Percentiles rank a stretch among this genome's conserved stretches.
phyloP scores from a whole-genome alignment of 1,284 basidiomycete species.

The Testicularia cyperi region DNA sequence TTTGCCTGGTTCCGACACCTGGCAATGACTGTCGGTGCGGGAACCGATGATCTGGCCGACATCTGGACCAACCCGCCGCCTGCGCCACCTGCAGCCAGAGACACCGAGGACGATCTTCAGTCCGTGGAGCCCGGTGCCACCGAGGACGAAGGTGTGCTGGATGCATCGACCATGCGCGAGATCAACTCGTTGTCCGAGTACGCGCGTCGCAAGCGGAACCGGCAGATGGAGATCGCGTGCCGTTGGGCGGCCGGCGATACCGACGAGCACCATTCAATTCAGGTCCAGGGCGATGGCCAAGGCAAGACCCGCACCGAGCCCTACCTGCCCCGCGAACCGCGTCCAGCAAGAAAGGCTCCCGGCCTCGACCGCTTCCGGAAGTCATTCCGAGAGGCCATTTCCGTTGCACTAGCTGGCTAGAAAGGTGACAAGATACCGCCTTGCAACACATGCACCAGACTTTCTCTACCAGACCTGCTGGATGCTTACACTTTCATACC shows the following conservation, averaged over 20 bases:
- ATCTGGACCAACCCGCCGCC: slow-evolving; percentile 46
- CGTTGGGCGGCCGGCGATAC: slow-evolving; percentile 56
- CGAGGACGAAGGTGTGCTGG: slow-evolving; percentile 18
- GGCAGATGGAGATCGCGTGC: slow-evolving; percentile 54
- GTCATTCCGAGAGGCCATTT: slow-evolving; percentile 51
- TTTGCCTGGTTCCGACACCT: slow-evolving; percentile 55
- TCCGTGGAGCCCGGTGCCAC: slow-evolving; percentile 13
- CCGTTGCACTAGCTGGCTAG: slow-evolving; percentile 32
- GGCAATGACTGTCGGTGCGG: slow-evolving; percentile 46
- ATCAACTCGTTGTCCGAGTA: slow-evolving; percentile 43
- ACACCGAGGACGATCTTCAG: slow-evolving; percentile 14
- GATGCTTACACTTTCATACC: too few relatives aligned
- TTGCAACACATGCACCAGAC: too few relatives aligned
- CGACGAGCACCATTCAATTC: slow-evolving; percentile 49
- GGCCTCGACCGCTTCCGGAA: slow-evolving; percentile 38
- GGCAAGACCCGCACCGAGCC: slow-evolving; percentile 49
- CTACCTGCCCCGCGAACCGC: slow-evolving; percentile 45
- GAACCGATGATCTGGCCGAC: slow-evolving; percentile 42
- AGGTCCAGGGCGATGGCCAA: slow-evolving; percentile 48
- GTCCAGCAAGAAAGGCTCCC: slow-evolving; percentile 31
- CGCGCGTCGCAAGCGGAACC: slow-evolving; percentile 43
- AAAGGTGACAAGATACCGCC: too few relatives aligned
- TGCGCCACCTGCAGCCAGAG: slow-evolving; percentile 1
- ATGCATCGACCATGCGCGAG: slow-evolving; percentile 35
- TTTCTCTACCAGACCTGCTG: too few relatives aligned